These are phyloP conservation scores for Blastobotrys serpentis DNA, from an alignment of 1,139 yeast genomes.

Conservation along the genomic window DNA sequence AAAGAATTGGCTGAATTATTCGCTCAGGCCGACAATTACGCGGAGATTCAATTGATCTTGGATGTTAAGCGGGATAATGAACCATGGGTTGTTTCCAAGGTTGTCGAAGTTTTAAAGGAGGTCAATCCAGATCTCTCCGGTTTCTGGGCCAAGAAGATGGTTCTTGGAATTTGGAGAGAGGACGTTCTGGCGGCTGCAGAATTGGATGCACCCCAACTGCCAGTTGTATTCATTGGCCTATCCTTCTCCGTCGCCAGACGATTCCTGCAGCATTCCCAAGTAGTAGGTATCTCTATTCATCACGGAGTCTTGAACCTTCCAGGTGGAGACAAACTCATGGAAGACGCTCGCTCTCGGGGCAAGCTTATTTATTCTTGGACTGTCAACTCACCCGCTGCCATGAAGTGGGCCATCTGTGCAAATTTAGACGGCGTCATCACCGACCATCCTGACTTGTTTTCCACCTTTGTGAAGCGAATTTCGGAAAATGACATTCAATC, in stretches of 20 bases:
- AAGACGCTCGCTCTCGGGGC: slow-evolving; percentile 43
- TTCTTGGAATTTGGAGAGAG: slow-evolving; percentile 80
- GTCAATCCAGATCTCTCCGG: slow-evolving; percentile 48
- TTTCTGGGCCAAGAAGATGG: slow-evolving; percentile 68
- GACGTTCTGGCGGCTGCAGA: slow-evolving; percentile 58
- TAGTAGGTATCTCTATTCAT: slow-evolving; percentile 47
- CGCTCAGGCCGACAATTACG: slow-evolving; percentile 40
- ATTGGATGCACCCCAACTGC: slow-evolving; percentile 44
- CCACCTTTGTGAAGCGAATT: slow-evolving; percentile 18
- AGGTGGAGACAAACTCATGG: slow-evolving; percentile 42
- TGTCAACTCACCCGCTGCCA: slow-evolving; percentile 50
- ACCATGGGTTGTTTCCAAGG: slow-evolving; percentile 52
- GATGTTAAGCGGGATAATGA: slow-evolving; percentile 79
- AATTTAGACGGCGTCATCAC: slow-evolving; percentile 63
- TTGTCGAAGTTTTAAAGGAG: slow-evolving; percentile 50
- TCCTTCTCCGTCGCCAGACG: slow-evolving; percentile 40
- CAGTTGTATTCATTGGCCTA: slow-evolving; percentile 54
- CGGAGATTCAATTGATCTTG: slow-evolving; percentile 57
- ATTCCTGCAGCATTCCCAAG: slow-evolving; percentile 39
- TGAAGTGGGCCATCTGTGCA: slow-evolving; percentile 46
- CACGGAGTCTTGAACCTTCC: slow-evolving; percentile 44
- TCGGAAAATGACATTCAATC: slow-evolving; percentile 23
- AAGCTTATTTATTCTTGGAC: slow-evolving; percentile 80
- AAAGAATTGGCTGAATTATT: slow-evolving; percentile 61
- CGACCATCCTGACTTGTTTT: slow-evolving; percentile 51